phyloP scores from a whole-genome alignment of 768 basidiomycete species.

The Panaeolus cyanescens region DNA sequence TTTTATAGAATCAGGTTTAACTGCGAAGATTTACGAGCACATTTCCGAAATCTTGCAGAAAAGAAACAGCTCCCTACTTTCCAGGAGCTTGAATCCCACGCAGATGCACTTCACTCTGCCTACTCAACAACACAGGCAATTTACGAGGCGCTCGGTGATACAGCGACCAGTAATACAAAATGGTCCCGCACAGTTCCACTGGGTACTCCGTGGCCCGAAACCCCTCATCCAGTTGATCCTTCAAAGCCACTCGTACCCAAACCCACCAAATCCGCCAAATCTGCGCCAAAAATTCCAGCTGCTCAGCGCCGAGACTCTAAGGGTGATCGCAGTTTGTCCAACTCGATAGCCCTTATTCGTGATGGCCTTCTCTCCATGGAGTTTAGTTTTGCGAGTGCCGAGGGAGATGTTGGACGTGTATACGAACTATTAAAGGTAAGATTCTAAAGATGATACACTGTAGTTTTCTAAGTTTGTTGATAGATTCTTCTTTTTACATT shows the following conservation, averaged over 20 bases:
- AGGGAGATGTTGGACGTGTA: slow-evolving; percentile 33
- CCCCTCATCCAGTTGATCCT: background rate
- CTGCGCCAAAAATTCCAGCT: too few relatives aligned
- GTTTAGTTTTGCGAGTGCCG: slow-evolving; percentile 22
- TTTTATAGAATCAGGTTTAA: slow-evolving; percentile 7
- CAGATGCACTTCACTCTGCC: slow-evolving; percentile 11
- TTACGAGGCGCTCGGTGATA: background rate
- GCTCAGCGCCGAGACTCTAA: too few relatives aligned
- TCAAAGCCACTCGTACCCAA: background rate
- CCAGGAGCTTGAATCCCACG: slow-evolving; percentile 17
- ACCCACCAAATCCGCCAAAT: too few relatives aligned
- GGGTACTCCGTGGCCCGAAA: too few relatives aligned
- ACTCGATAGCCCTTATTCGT: slow-evolving; percentile 24
- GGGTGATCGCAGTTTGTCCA: slow-evolving; percentile 25
- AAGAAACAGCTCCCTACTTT: slow-evolving; percentile 13
- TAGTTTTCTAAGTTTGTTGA: slow-evolving; percentile 10
- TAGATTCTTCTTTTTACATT: slow-evolving; percentile 33
- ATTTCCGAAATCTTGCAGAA: slow-evolving; percentile 11
- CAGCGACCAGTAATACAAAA: background rate
- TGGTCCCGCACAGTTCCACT: background rate
- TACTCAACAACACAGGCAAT: slow-evolving; percentile 5
- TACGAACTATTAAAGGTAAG: slow-evolving; percentile 32
- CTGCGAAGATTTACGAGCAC: slow-evolving; percentile 14
- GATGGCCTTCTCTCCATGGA: slow-evolving; percentile 28
- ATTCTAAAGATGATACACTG: too few relatives aligned